phyloP scores from a whole-genome alignment of 768 basidiomycete species.

The Suillus paluster region DNA sequence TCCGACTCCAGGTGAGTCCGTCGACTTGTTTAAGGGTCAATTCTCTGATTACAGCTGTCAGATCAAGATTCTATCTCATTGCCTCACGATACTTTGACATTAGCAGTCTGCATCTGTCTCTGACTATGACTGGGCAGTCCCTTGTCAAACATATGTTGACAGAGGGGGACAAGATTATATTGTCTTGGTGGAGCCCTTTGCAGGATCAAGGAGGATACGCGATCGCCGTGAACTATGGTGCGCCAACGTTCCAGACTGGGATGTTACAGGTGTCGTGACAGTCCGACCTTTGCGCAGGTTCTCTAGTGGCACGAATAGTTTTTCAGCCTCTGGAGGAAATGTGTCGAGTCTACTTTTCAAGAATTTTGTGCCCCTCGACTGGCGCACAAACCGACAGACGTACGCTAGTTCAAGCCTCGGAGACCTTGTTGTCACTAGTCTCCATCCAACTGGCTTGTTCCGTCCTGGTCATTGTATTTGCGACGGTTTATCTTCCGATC shows the following conservation, averaged over 20 bases:
- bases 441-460: constrained; percentile 69
- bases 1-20: constrained; percentile 22
- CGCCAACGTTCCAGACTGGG: constrained; percentile 22
- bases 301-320: constrained; percentile 86
- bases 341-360: constrained; percentile 87
- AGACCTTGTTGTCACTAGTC: constrained; percentile 61
- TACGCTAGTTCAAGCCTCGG: constrained; percentile 46
- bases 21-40: not conserved
- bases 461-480: constrained; percentile 74
- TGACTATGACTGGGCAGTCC: constrained; percentile 88
- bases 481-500: constrained; percentile 73
- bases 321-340: constrained; percentile 98
- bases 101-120: constrained; percentile 61
- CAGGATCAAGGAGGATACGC: constrained; percentile 95
- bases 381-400: constrained; percentile 1
- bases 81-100: constrained; percentile 45
- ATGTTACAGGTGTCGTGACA: not conserved
- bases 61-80: constrained; percentile 5
- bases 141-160: constrained; percentile 94
- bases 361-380: constrained; percentile 42
- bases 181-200: constrained; percentile 83
- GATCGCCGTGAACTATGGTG: constrained; percentile 94
- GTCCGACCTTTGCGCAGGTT: constrained; percentile 55
- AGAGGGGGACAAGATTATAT: constrained; percentile 90
- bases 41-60: not conserved